Percentiles rank a stretch among this genome's conserved stretches.
Conservation (phyloP, 495 filamentous ascomycete species). For the Trichoderma reesei region DNA sequence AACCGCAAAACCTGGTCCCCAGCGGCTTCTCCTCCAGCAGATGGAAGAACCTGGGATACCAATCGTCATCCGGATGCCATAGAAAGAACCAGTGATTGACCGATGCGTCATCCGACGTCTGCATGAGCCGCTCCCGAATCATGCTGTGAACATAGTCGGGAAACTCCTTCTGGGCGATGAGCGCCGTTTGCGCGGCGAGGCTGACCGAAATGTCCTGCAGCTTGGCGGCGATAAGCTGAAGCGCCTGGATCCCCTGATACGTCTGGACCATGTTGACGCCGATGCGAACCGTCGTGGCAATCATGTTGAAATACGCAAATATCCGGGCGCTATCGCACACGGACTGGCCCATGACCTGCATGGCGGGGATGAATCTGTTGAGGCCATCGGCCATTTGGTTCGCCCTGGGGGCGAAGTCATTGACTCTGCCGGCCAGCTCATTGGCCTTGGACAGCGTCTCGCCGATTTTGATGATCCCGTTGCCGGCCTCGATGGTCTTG, state of each 20-base stretch:
- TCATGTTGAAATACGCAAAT: slow-evolving; percentile 14
- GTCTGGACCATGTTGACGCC: slow-evolving; percentile 26
- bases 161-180: slow-evolving; percentile 16
- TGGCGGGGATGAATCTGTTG: slow-evolving; percentile 15
- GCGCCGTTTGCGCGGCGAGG: slow-evolving; percentile 16
- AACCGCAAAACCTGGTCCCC: slow-evolving; percentile 17
- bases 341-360: slow-evolving; percentile 19
- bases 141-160: slow-evolving; percentile 18
- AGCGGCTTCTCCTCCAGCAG: slow-evolving; percentile 17
- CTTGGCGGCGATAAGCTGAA: slow-evolving; percentile 46
- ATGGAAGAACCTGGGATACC: slow-evolving; percentile 19
- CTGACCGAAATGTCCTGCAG: slow-evolving; percentile 24
- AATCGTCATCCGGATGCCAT: slow-evolving; percentile 18
- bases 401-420: slow-evolving; percentile 3
- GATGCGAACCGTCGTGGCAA: slow-evolving; percentile 15
- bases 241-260: slow-evolving; percentile 50
- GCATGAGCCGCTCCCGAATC: slow-evolving; percentile 17
- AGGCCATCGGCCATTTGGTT: slow-evolving; percentile 8
- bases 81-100: slow-evolving; percentile 18
- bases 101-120: slow-evolving; percentile 14
- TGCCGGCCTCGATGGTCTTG: slow-evolving; percentile 12
- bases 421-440: neutral
- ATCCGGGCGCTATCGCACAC: slow-evolving; percentile 14
- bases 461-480: slow-evolving; percentile 1
- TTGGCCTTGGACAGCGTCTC: slow-evolving; percentile 4